Base-by-base conservation (phyloP, 2,329 filamentous ascomycete genomes). In the Calonectria ilicicola region DNA sequence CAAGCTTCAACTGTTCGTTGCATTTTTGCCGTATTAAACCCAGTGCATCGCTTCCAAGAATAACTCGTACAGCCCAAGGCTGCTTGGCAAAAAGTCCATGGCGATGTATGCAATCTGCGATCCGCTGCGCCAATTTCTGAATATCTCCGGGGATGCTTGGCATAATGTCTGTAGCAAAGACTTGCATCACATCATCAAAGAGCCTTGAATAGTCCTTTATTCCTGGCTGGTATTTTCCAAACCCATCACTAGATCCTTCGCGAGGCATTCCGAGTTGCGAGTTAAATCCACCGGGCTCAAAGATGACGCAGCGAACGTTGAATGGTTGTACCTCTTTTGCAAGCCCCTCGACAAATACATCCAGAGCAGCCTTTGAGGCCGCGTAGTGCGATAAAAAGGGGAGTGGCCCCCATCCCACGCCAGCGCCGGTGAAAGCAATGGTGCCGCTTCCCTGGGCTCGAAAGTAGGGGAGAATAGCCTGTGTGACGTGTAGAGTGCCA, bases 361-460 rank as follows among this genome's bases (percentile, higher is more conserved):
- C 80, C 3, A 81, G 71, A 3, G 79, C 80, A 2, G 78, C 76
- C 47, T 84, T 84, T 29, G 81, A 76, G 6, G 79, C 76, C 8
- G 75, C 75, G 70, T 84, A 84, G 69, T 80, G 76, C 2, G 80
- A 76, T 72, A 81, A 77, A 73, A 79, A 82, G 1, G 82, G 82
- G 1, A 83, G 71, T 3, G 75, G 68, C 1, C 75, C 76, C 81
- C 81, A 84, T 15, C 74, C 65, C 0, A 74, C 62, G 62, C 76
- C 78, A 21, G 80, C 80, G 0, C 79, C 78, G 4, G 80, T 84
- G 70, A 83, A 83, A 26, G 79, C 80, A 44, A 82, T 74, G 5
- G 49, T 72, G 1, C 79, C 78, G 6, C 70, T 56, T 19, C 75
- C 75, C 51, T 79, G 79, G 23, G 70, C 71, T n/a, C 81, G 77